Evolutionary conservation across 306 rosid genomes (phyloP).

Genomic region (Inga laurina): DNA sequence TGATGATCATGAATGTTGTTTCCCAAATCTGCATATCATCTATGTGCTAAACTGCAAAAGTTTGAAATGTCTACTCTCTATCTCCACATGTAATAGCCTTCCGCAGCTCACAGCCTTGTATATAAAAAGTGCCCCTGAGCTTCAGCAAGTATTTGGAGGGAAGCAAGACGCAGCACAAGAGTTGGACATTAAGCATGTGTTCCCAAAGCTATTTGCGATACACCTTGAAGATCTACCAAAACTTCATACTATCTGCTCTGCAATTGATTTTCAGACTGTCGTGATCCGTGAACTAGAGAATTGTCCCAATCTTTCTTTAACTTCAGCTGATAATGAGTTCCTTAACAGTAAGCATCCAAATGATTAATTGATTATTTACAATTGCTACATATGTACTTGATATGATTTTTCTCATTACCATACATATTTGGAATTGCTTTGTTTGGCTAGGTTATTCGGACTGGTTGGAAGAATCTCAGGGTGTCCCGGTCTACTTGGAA

Average conservation of each 20-base stretch:
- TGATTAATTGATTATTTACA: neutral
- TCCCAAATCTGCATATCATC: neutral
- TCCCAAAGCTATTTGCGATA: neutral
- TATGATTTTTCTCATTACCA: neutral
- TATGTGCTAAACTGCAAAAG: neutral
- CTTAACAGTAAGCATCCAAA: neutral
- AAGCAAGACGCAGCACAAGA: neutral
- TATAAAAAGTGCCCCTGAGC: neutral
- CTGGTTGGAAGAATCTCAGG: neutral
- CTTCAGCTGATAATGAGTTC: neutral
- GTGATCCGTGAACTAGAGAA: neutral
- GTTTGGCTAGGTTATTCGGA: neutral
- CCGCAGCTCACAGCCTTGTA: neutral
- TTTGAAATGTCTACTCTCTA: neutral
- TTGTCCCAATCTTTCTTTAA: constrained; percentile 11
- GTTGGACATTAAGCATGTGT: neutral
- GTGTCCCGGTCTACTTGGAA: neutral
- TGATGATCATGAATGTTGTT: neutral
- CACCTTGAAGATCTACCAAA: neutral
- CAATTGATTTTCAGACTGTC: neutral
- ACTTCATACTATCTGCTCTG: neutral
- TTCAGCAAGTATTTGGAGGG: neutral
- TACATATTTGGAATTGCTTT: neutral
- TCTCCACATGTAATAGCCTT: neutral
- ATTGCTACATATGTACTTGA: neutral